phyloP scores from a whole-genome alignment of 257 asterid genomes.

The Scutellaria baicalensis region DNA sequence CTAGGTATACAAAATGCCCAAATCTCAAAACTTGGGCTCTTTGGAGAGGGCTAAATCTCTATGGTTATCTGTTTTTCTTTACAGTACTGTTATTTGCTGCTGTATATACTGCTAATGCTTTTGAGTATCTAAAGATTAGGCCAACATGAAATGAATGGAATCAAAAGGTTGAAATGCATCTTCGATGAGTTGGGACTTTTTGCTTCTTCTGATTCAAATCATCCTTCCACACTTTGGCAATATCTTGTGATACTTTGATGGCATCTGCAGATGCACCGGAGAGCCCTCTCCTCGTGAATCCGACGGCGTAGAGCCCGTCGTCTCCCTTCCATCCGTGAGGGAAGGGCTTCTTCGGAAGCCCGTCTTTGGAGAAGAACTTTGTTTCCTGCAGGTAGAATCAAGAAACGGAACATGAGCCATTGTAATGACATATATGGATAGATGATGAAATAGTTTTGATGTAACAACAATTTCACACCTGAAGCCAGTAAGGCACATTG shows the following conservation, averaged over 20 bases:
- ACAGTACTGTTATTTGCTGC: background rate
- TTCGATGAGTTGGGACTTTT: constrained; percentile 38
- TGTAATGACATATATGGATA: no score
- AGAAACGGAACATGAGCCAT: no score
- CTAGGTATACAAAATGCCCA: constrained; percentile 41
- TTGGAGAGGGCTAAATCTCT: constrained; percentile 57
- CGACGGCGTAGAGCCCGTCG: constrained; percentile 53
- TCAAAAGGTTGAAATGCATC: constrained; percentile 55
- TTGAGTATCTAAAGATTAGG: background rate
- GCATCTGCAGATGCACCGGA: constrained; percentile 66
- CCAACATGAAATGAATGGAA: background rate
- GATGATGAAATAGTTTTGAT: no score
- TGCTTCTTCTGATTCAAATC: constrained; percentile 46
- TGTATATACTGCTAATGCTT: background rate
- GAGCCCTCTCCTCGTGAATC: constrained; percentile 66
- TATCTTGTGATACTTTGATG: constrained; percentile 44
- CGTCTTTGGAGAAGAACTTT: constrained; percentile 46
- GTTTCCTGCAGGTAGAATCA: background rate
- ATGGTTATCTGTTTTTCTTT: constrained; percentile 18
- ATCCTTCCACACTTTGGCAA: constrained; percentile 45
- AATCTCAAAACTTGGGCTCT: constrained; percentile 42
- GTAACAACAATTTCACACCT: constrained; percentile 15
- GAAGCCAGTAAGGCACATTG: constrained; percentile 62
- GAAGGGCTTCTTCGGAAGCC: constrained; percentile 46
- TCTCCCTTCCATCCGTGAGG: constrained; percentile 70